Base-by-base conservation (phyloP, 768 basidiomycete species). In the Pluteus cervinus region DNA sequence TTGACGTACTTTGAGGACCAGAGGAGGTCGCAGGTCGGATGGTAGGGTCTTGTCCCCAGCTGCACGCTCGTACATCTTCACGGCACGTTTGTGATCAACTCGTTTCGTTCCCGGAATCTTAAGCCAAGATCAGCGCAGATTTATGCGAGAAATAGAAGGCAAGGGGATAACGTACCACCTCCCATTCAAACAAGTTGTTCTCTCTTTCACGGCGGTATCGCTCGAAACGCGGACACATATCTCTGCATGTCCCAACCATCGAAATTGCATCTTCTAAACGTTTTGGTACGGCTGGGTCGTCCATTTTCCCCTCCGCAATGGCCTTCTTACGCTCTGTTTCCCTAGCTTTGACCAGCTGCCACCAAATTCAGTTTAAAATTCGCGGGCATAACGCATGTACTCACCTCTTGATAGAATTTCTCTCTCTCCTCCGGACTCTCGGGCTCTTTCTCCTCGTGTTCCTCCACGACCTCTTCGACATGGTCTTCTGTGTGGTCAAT, bases 171-270 rank as follows among this genome's bases (percentile, higher is more conserved):
- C 85, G 45, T 62, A 93, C 88, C 44, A 73, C 78, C 66, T 96
- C 92, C 75, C 81, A 85, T 49, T 80, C 75, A 44, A 86, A 83
- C 1, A 97, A 69, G 48, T 90, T 87, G 55, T 87, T 86, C 55
- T 92, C 87, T 43, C 81, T 74, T 56, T 97, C 90, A 24, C 94
- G 73, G 46, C 90, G 73, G 56, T 94, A 92, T 18, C 87, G 73
- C 58, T 98, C 94, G 52, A 89, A 96, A 28, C 85, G 77, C 3
- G 93, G 92, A 54, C 93, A 97, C 91, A 97, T 96, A 43, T 87
- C 83, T 64, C 71, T 62, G 52, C 94, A 98, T 1, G 90, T 93
- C 16, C 93, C 93, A 10, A 87, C 76, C 55, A 97, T 82, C n/a
- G 82, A 83, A 39, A 93, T 91, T 12, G 93, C 92, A 46, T 94